phyloP scores from a whole-genome alignment of 208 protist species.

The Porcisia hertigi region DNA sequence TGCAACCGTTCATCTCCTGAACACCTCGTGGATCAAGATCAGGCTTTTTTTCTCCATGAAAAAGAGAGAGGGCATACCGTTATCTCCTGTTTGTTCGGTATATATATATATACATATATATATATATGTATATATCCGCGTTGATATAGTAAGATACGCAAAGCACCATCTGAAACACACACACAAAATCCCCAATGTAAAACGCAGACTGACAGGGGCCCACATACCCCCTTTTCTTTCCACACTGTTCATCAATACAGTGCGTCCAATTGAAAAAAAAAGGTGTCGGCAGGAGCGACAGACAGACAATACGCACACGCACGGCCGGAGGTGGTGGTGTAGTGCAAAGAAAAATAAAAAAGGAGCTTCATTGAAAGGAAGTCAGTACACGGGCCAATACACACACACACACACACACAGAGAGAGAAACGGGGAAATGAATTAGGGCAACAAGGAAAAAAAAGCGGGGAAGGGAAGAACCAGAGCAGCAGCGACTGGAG shows the following conservation, averaged over 20 bases:
- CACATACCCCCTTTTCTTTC: neutral
- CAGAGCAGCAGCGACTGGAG: neutral
- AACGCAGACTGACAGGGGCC: neutral
- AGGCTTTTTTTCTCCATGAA: neutral
- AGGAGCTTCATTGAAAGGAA: neutral
- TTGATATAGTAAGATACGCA: neutral
- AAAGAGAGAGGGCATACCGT: neutral
- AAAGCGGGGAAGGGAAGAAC: neutral
- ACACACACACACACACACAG: too few relatives aligned
- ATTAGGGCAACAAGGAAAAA: neutral
- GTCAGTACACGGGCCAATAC: too few relatives aligned
- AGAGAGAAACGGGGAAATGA: neutral
- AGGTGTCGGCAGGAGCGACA: too few relatives aligned
- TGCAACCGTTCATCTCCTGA: too few relatives aligned
- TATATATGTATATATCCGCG: neutral
- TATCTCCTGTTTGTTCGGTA: neutral
- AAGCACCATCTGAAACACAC: neutral
- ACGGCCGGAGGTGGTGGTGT: neutral
- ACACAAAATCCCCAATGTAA: neutral
- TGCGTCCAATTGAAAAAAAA: too few relatives aligned
- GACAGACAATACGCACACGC: too few relatives aligned
- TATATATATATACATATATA: conserved; percentile 24
- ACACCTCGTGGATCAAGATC: neutral
- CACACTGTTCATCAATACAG: too few relatives aligned
- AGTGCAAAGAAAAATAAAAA: neutral